Conservation (phyloP, 169 alveolate genomes). For the Cryptosporidium muris region DNA sequence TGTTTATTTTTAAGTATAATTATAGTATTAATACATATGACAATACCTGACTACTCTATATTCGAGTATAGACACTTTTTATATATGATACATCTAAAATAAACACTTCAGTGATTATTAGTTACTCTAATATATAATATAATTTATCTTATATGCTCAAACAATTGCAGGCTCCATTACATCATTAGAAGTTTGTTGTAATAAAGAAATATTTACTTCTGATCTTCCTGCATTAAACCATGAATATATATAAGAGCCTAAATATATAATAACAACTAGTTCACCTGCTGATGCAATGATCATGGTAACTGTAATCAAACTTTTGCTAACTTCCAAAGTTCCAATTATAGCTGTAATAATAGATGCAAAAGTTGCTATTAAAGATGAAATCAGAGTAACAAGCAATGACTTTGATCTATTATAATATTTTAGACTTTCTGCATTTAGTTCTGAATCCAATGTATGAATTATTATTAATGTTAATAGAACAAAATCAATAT, state of each 20-base stretch:
- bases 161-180: neutral
- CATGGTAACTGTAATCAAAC: neutral
- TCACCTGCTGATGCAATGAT: neutral
- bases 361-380: neutral
- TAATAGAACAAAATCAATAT: neutral
- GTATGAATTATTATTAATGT: neutral
- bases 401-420: neutral
- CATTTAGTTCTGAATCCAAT: constrained; percentile 1
- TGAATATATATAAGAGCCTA: neutral
- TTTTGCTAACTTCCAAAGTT: neutral
- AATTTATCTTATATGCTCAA: too few relatives aligned
- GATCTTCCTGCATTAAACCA: neutral
- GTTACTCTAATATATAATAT: too few relatives aligned
- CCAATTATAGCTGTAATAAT: neutral
- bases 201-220: neutral
- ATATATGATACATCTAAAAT: too few relatives aligned
- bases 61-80: too few relatives aligned
- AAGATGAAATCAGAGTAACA: neutral
- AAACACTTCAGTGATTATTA: too few relatives aligned
- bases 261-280: constrained; percentile 1
- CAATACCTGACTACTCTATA: too few relatives aligned
- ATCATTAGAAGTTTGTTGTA: neutral
- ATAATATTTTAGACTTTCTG: neutral
- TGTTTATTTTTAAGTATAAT: too few relatives aligned
- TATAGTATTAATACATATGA: too few relatives aligned